Percentiles rank a stretch among this genome's conserved stretches.
These are phyloP conservation scores for Yamadazyma taylorii DNA, from an alignment of 1,139 yeast genomes.

Conservation along the genomic window DNA sequence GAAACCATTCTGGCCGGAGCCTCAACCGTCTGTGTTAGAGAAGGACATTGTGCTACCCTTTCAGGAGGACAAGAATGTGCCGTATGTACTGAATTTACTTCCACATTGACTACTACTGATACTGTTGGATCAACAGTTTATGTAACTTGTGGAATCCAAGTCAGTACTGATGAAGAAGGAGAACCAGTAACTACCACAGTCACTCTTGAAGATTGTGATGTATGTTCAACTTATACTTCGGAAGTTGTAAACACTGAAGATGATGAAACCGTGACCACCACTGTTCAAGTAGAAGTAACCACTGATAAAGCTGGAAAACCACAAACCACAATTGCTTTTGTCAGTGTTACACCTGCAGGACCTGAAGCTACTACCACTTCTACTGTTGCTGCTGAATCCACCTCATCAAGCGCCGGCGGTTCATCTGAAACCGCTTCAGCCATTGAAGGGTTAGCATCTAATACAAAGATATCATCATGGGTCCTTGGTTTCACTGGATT, in stretches of 20 bases:
- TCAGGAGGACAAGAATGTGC: conserved; percentile 1
- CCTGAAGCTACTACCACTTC: conserved; percentile 3
- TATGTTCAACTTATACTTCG: not conserved
- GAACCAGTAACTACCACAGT: not conserved
- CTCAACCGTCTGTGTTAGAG: conserved; percentile 2
- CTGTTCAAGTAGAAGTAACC: conserved; percentile 1
- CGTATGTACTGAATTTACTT: conserved; percentile 2
- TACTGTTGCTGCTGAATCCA: too few relatives aligned
- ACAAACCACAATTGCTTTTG: not conserved
- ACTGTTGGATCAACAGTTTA: not conserved
- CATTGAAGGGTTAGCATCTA: conserved; percentile 5
- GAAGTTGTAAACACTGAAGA: not conserved
- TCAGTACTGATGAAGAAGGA: not conserved
- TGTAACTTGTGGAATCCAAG: not conserved
- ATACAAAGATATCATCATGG: conserved; percentile 2
- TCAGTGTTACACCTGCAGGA: not conserved
- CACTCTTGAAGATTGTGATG: conserved; percentile 1
- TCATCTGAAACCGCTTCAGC: too few relatives aligned
- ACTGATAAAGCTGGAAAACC: conserved; percentile 5
- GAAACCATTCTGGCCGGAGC: not conserved
- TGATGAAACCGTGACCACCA: not conserved
- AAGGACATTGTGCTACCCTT: conserved; percentile 3
- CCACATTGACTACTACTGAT: conserved; percentile 3
- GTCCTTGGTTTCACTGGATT: conserved; percentile 5
- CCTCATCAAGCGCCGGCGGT: too few relatives aligned